Evolutionary conservation across 169 alveolate genomes (phyloP), one percentile per base, ranked within the genome.

Genomic region (Ophryocystis elektroscirrha): DNA sequence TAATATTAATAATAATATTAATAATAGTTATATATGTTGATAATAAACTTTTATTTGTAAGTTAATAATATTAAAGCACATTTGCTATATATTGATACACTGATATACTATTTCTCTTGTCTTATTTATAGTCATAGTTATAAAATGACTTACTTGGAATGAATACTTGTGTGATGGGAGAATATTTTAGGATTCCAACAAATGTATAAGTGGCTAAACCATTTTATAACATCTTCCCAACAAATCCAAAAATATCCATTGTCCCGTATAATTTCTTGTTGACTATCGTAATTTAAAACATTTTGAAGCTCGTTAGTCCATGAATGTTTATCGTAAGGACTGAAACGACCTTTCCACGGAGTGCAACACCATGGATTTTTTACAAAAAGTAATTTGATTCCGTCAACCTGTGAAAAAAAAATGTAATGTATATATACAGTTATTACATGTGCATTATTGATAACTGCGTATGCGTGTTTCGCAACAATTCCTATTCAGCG

Each of bases 331-430:
- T 75, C 85, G 30, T 49, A 36, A 20, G 71, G 73, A 2, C 83
- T 70, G 53, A 67, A 76, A 32, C 58, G 63, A 9, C 85, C 84
- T 42, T 68, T 81, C 88, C 89, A 84, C 15, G 84, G 59, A 35
- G 80, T 69, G 43, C 72, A 69, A 16, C 94, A 91, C 94, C 94
- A 84, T 0, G 94, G 94, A 41, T 84, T 84, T 49, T 81, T 81
- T 16, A 82, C 71, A 39, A 74, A 73, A 48, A 83, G 28, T 43
- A 84, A 52, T 27, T 73, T 70, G 30, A 52, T 53, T 12, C 67
- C 66, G 15, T 57, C 43, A n/a, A 59, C 39, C 37, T 79, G 84
- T 44, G n/a, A n/a, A n/a, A n/a, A n/a, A n/a, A n/a, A n/a, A n/a
- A n/a, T n/a, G n/a, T n/a, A n/a, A n/a, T n/a, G n/a, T n/a, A n/a